Conservation (phyloP, 2,329 filamentous ascomycete species). For the Penicillium sclerotigenum region DNA sequence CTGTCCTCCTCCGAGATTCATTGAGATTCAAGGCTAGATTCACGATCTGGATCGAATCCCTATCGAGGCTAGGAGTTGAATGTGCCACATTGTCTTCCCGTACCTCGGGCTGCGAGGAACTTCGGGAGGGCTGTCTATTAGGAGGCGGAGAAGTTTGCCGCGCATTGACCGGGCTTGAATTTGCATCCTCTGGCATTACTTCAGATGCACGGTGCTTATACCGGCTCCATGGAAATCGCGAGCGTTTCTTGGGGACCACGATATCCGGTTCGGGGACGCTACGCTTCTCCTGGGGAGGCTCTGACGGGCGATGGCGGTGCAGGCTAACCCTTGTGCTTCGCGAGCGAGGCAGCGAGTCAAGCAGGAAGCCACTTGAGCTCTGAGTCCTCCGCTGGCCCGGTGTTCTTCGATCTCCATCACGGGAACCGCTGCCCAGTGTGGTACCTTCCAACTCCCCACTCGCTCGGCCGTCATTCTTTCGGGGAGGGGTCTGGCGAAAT, state of each 20-base stretch:
- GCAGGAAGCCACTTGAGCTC: conserved; percentile 45
- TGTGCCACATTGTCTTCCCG: conserved; percentile 10
- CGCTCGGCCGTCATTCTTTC: conserved; percentile 29
- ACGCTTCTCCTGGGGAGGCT: conserved; percentile 40
- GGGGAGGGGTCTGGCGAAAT: conserved; percentile 15
- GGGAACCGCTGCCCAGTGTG: conserved; percentile 37
- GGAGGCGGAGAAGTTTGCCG: conserved; percentile 13
- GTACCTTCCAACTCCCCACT: conserved; percentile 38
- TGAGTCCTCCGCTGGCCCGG: conserved; percentile 25
- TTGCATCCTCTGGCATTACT: conserved; percentile 24
- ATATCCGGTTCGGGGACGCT: conserved; percentile 37
- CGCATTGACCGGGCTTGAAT: conserved; percentile 5
- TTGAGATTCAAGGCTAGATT: conserved; percentile 87
- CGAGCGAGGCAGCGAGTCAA: conserved; percentile 40
- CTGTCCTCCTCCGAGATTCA: conserved; percentile 65
- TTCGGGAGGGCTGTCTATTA: conserved; percentile 12
- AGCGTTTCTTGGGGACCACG: conserved; percentile 36
- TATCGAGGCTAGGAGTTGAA: conserved; percentile 51
- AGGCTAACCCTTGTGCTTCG: conserved; percentile 26
- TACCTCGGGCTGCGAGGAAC: conserved; percentile 13
- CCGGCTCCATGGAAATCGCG: conserved; percentile 35
- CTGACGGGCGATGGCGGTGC: conserved; percentile 24
- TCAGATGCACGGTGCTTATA: conserved; percentile 33
- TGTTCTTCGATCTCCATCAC: conserved; percentile 31
- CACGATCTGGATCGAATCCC: conserved; percentile 85